Percentiles rank a stretch among this genome's conserved stretches.
phyloP scores from a whole-genome alignment of 257 asterid genomes.

The Capsicum baccatum region DNA sequence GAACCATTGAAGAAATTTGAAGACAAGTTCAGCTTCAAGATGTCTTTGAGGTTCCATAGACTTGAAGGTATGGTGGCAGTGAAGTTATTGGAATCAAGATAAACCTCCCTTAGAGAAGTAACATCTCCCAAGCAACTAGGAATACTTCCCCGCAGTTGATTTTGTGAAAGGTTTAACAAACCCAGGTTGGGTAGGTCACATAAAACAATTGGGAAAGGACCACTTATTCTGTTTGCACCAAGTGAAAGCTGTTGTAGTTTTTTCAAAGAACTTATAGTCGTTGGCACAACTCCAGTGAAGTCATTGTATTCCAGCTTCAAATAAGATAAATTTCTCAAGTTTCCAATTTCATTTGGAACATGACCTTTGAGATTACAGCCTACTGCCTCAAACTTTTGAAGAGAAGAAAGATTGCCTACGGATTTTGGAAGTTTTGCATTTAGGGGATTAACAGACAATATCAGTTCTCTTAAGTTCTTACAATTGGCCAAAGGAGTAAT shows the following conservation, averaged over 20 bases:
- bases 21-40: constrained; percentile 41
- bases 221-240: constrained; percentile 28
- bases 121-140: constrained; percentile 45
- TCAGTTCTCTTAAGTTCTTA: constrained; percentile 26
- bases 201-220: constrained; percentile 34
- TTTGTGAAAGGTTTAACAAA: constrained; percentile 27
- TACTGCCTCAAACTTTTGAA: neutral
- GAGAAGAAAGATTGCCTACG: constrained; percentile 29
- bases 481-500: constrained; percentile 45
- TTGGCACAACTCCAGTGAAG: constrained; percentile 36
- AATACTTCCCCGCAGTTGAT: constrained; percentile 38
- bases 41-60: constrained; percentile 38
- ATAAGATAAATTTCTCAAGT: constrained; percentile 37
- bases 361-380: constrained; percentile 12
- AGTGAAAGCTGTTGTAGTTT: constrained; percentile 36
- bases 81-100: constrained; percentile 35
- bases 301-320: constrained; percentile 34
- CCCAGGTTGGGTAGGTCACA: constrained; percentile 34
- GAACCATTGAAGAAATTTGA: constrained; percentile 42
- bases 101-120: constrained; percentile 37
- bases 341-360: constrained; percentile 35
- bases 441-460: constrained; percentile 25
- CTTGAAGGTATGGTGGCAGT: constrained; percentile 38
- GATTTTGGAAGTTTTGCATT: constrained; percentile 25
- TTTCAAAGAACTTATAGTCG: constrained; percentile 20